Evolutionary conservation across 2,329 filamentous ascomycete species (phyloP).

Genomic region (Pseudogymnoascus sp.): DNA sequence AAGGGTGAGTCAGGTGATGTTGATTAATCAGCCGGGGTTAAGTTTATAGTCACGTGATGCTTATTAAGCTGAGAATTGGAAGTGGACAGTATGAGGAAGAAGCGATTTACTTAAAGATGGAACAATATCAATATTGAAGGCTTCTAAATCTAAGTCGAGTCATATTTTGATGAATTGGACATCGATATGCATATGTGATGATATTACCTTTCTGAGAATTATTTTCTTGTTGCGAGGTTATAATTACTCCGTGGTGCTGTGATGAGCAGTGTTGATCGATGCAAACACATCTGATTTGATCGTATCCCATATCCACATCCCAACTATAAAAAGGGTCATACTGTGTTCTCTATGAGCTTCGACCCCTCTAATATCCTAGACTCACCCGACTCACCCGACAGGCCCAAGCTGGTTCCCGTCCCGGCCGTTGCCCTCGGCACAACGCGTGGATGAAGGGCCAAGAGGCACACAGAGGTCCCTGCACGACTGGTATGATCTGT

Average conservation of each 20-base stretch:
- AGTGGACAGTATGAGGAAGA: background rate
- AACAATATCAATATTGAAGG: background rate
- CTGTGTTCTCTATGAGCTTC: background rate
- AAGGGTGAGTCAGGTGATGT: background rate
- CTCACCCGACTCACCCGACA: no score
- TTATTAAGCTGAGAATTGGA: background rate
- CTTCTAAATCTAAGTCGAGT: background rate
- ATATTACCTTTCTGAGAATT: background rate
- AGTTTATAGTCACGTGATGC: background rate
- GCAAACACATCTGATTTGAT: background rate
- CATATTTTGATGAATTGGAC: background rate
- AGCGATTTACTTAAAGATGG: background rate
- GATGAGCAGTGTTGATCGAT: background rate
- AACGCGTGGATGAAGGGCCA: background rate
- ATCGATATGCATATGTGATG: background rate
- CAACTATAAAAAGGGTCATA: background rate
- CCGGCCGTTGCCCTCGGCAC: constrained; percentile 2
- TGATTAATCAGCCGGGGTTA: background rate
- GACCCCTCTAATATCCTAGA: background rate
- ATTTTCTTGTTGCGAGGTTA: background rate
- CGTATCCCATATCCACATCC: background rate
- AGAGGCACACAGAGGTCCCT: background rate
- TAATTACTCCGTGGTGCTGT: background rate
- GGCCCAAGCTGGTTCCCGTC: background rate
- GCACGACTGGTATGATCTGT: background rate